phyloP scores from a whole-genome alignment of 352 stramenopile genomes.

The Globisporangium alternatum region DNA sequence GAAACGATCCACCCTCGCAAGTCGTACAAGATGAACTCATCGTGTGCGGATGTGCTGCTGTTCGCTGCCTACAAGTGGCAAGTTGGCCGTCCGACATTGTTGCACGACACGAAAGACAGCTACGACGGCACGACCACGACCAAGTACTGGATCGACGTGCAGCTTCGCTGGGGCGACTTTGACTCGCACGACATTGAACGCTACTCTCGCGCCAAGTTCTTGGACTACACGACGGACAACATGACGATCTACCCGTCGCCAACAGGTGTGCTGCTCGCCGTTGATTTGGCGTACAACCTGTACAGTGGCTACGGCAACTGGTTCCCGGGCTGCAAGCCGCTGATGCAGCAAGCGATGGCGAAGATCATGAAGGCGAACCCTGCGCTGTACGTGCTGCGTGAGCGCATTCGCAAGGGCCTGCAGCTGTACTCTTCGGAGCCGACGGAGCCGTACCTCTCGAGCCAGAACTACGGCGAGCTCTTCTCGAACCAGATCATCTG shows the following conservation, averaged over 20 bases:
- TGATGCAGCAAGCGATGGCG: slow-evolving; percentile 99
- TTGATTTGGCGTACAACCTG: slow-evolving; percentile 99
- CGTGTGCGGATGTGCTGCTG: slow-evolving; percentile 98
- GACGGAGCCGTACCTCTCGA: slow-evolving; percentile 99
- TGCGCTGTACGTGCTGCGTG: slow-evolving; percentile 98
- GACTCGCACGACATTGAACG: slow-evolving; percentile 99
- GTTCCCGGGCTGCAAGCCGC: slow-evolving; percentile 98
- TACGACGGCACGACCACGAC: slow-evolving; percentile 94
- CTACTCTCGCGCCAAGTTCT: slow-evolving; percentile 98
- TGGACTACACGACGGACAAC: slow-evolving; percentile 99
- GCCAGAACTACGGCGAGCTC: slow-evolving; percentile 99
- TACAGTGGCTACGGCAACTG: slow-evolving; percentile 99
- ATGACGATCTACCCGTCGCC: slow-evolving; percentile 99
- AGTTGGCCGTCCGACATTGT: slow-evolving; percentile 72
- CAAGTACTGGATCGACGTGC: slow-evolving; percentile 99
- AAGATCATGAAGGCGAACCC: slow-evolving; percentile 99
- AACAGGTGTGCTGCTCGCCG: slow-evolving; percentile 95
- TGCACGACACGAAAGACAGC: slow-evolving; percentile 96
- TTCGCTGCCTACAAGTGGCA: slow-evolving; percentile 99
- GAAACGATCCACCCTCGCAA: slow-evolving; percentile 99
- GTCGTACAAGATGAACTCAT: slow-evolving; percentile 99
- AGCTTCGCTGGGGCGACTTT: slow-evolving; percentile 99
- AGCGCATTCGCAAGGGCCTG: slow-evolving; percentile 99
- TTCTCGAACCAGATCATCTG: slow-evolving; percentile 99
- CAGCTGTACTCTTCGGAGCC: slow-evolving; percentile 99